Evolutionary conservation across 2,329 filamentous ascomycete species (phyloP).

Genomic region (Talaromyces sp.): DNA sequence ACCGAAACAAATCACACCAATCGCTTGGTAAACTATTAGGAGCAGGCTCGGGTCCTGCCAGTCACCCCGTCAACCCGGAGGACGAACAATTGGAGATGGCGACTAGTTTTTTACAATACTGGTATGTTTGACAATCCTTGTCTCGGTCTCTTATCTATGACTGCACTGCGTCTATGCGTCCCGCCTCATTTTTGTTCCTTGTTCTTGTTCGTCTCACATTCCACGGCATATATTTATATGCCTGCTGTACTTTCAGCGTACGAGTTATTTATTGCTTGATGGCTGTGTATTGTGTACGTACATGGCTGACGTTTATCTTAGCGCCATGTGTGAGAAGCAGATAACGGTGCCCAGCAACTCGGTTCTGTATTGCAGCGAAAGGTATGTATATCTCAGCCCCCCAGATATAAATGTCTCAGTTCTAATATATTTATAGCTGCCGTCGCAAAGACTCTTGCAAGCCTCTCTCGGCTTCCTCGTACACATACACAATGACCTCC

Average conservation of each 20-base stretch:
- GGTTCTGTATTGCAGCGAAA: constrained; percentile 64
- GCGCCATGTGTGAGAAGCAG: constrained; percentile 65
- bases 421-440: constrained; percentile 35
- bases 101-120: constrained; percentile 47
- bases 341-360: constrained; percentile 61
- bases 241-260: not conserved
- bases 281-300: constrained; percentile 3
- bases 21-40: constrained; percentile 36
- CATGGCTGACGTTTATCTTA: constrained; percentile 37
- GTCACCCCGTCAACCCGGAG: constrained; percentile 25
- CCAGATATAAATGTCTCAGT: constrained; percentile 1
- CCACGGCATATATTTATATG: constrained; percentile 10
- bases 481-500: constrained; percentile 31
- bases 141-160: constrained; percentile 11
- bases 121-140: constrained; percentile 34
- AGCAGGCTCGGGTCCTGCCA: constrained; percentile 27
- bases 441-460: constrained; percentile 49
- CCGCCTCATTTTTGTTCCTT: constrained; percentile 14
- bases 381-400: constrained; percentile 44
- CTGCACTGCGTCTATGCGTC: not conserved
- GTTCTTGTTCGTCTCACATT: constrained; percentile 19
- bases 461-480: constrained; percentile 43
- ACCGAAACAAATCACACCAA: constrained; percentile 24
- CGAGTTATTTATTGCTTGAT: not conserved
- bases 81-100: constrained; percentile 41